phyloP scores from a whole-genome alignment of 2,329 filamentous ascomycete species.

The Diplocarpon rosae region DNA sequence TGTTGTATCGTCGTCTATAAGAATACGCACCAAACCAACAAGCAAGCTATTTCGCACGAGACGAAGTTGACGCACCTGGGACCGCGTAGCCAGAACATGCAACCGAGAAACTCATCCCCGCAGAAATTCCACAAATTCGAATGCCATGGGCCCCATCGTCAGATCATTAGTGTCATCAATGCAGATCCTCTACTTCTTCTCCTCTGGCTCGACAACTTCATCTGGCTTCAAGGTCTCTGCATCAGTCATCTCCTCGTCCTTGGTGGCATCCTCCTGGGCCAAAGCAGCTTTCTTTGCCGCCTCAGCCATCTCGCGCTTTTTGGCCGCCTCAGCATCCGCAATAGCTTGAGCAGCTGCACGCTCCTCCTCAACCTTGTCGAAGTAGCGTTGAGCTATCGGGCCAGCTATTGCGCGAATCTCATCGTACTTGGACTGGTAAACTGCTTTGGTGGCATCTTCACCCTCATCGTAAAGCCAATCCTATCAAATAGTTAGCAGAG shows the following conservation, averaged over 20 bases:
- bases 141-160: conserved; percentile 10
- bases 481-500: conserved; percentile 35
- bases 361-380: conserved; percentile 86
- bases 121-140: conserved; percentile 4
- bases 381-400: conserved; percentile 86
- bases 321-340: conserved; percentile 34
- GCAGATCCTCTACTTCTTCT: conserved; percentile 16
- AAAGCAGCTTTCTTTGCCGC: conserved; percentile 35
- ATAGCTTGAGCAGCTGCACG: conserved; percentile 66
- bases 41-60: conserved; percentile 10
- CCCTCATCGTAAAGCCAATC: conserved; percentile 98
- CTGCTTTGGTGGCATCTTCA: conserved; percentile 84
- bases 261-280: conserved; percentile 29
- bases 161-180: conserved; percentile 14
- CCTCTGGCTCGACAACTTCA: conserved; percentile 25
- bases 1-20: conserved; percentile 17
- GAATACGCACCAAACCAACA: conserved; percentile 10
- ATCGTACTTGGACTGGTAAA: conserved; percentile 91
- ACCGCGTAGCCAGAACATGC: not conserved
- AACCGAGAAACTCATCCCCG: not conserved
- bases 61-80: not conserved
- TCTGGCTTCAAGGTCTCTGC: conserved; percentile 44
- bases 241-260: conserved; percentile 55
- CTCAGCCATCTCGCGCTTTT: conserved; percentile 39
- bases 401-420: conserved; percentile 87